Evolutionary conservation across 768 basidiomycete genomes (phyloP).

Genomic region (Rhizopogon vinicolor): DNA sequence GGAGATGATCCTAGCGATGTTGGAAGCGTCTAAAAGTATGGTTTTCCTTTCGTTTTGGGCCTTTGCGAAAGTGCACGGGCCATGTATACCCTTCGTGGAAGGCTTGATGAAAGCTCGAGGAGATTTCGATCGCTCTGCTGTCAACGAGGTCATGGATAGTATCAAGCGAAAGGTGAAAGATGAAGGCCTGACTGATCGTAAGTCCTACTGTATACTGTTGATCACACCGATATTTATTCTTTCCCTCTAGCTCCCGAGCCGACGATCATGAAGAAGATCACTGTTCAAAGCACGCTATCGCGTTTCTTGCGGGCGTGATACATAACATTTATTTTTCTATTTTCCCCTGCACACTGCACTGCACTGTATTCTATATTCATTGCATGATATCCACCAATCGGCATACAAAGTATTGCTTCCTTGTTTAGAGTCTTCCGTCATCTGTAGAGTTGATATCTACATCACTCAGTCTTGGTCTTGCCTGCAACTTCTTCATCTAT

Average conservation of each 20-base stretch:
- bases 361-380: neutral
- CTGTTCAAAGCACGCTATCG: conserved; percentile 70
- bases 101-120: conserved; percentile 83
- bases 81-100: conserved; percentile 89
- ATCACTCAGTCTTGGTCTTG: conserved; percentile 42
- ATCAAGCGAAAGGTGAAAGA: conserved; percentile 91
- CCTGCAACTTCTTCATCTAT: conserved; percentile 79
- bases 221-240: neutral
- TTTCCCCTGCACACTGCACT: neutral
- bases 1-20: conserved; percentile 74
- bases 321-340: neutral
- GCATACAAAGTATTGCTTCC: neutral
- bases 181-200: conserved; percentile 78
- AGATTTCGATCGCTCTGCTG: conserved; percentile 86
- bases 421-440: neutral
- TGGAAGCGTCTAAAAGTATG: conserved; percentile 85
- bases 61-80: conserved; percentile 92
- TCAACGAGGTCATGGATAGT: conserved; percentile 90
- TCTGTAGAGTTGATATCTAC: conserved; percentile 12
- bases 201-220: conserved; percentile 26
- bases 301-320: conserved; percentile 55
- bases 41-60: conserved; percentile 91
- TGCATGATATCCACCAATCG: neutral
- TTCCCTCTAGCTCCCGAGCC: conserved; percentile 61
- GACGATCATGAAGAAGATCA: conserved; percentile 89